Conservation (phyloP, 192 early-diverging fungal species). For the Coemansia sp. region DNA sequence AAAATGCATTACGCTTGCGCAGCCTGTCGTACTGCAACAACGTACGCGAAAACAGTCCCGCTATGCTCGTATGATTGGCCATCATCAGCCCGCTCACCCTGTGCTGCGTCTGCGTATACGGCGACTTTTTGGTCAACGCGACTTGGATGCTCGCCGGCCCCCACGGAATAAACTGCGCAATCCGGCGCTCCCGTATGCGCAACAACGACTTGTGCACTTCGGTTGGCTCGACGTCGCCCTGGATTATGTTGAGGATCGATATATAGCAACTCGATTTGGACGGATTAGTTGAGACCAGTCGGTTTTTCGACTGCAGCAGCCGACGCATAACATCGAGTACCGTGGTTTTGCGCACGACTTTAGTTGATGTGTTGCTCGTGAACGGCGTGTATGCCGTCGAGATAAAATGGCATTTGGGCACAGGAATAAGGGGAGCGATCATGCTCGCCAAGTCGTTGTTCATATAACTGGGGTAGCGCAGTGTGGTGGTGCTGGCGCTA, state of each 20-base stretch:
- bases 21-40: slow-evolving; percentile 92
- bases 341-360: slow-evolving; percentile 92
- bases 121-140: slow-evolving; percentile 88
- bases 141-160: slow-evolving; percentile 99
- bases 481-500: slow-evolving; percentile 91
- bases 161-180: slow-evolving; percentile 99
- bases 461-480: slow-evolving; percentile 99
- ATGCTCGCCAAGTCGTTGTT: slow-evolving; percentile 98
- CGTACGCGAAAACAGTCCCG: slow-evolving; percentile 86
- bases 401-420: slow-evolving; percentile 96
- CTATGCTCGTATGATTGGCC: slow-evolving; percentile 96
- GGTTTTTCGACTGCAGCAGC: slow-evolving; percentile 94
- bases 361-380: slow-evolving; percentile 87
- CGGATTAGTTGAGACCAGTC: slow-evolving; percentile 91
- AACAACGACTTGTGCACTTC: slow-evolving; percentile 98
- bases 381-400: slow-evolving; percentile 97
- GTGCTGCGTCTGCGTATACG: slow-evolving; percentile 88
- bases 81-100: slow-evolving; percentile 97
- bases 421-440: slow-evolving; percentile 93
- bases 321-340: slow-evolving; percentile 98
- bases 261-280: slow-evolving; percentile 95
- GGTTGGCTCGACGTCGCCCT: slow-evolving; percentile 97
- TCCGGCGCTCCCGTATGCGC: slow-evolving; percentile 87
- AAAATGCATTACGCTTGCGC: slow-evolving; percentile 91
- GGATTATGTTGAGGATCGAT: slow-evolving; percentile 97